phyloP scores from a whole-genome alignment of 176 grass and related monocot genomes.

The Avena atlantica region DNA sequence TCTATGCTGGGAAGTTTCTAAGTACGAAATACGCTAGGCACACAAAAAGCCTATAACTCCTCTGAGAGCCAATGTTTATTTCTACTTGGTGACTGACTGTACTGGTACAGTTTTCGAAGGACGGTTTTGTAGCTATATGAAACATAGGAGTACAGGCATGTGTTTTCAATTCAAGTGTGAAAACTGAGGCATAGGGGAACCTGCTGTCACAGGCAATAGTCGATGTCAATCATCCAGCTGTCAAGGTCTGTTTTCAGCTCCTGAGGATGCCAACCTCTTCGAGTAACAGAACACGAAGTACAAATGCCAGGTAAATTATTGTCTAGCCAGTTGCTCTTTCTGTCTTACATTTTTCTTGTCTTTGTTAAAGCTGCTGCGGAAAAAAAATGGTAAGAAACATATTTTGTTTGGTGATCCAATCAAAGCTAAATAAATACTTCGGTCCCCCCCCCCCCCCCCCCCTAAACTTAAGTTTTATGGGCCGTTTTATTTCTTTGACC shows the following conservation, averaged over 20 bases:
- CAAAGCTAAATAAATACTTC: not conserved
- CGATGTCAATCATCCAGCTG: slow-evolving; percentile 70
- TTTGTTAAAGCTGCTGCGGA: not conserved
- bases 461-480: no score
- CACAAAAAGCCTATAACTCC: slow-evolving; percentile 9
- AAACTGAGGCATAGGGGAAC: slow-evolving; percentile 39
- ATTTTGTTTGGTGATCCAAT: not conserved
- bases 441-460: no score
- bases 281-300: not conserved
- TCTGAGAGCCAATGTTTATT: not conserved
- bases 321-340: not conserved
- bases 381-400: not conserved
- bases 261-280: slow-evolving; percentile 55
- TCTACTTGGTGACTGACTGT: slow-evolving; percentile 18
- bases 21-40: not conserved
- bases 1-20: not conserved
- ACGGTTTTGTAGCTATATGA: slow-evolving; percentile 40
- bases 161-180: slow-evolving; percentile 18
- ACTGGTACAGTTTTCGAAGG: slow-evolving; percentile 23
- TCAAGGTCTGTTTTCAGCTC: slow-evolving; percentile 50
- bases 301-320: slow-evolving; percentile 29
- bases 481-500: no score
- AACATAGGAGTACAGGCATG: slow-evolving; percentile 46
- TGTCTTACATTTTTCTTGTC: not conserved
- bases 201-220: slow-evolving; percentile 74